Evolutionary conservation across 176 grass and related monocot species (phyloP).

Genomic region (Phoenix dactylifera): DNA sequence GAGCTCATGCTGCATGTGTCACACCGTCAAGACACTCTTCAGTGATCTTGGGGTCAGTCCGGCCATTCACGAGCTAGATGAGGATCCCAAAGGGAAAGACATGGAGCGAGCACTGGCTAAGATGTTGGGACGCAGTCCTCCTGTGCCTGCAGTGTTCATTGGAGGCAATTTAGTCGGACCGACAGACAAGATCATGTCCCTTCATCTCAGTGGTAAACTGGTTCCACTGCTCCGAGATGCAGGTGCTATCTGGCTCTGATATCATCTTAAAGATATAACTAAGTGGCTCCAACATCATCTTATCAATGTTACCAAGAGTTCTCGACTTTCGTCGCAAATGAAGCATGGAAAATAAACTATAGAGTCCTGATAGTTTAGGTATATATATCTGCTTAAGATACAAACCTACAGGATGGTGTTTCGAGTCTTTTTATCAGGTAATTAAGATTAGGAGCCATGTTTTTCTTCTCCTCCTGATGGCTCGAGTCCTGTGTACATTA

Average conservation of each 20-base stretch:
- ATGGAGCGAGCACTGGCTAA: slow-evolving; percentile 36
- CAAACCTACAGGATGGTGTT: too few species aligned
- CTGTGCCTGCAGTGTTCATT: slow-evolving; percentile 55
- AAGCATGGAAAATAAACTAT: too few species aligned
- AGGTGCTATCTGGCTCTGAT: slow-evolving; percentile 60
- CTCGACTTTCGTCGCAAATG: too few species aligned
- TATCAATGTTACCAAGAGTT: too few species aligned
- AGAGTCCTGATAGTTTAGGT: too few species aligned
- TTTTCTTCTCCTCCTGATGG: too few species aligned
- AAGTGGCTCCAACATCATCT: too few species aligned
- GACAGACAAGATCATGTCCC: slow-evolving; percentile 50
- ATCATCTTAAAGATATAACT: neutral
- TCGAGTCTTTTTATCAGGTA: too few species aligned
- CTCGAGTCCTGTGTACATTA: too few species aligned
- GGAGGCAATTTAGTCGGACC: slow-evolving; percentile 52
- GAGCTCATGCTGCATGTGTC: slow-evolving; percentile 78
- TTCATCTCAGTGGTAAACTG: slow-evolving; percentile 54
- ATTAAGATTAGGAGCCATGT: too few species aligned
- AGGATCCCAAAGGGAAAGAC: slow-evolving; percentile 39
- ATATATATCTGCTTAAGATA: too few species aligned
- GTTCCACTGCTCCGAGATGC: slow-evolving; percentile 50
- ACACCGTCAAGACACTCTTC: slow-evolving; percentile 54
- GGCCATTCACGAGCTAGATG: slow-evolving; percentile 45
- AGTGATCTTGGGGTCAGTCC: slow-evolving; percentile 40
- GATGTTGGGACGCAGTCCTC: slow-evolving; percentile 43